phyloP scores from a whole-genome alignment of 2,329 filamentous ascomycete species.

The Lojkania enalia region DNA sequence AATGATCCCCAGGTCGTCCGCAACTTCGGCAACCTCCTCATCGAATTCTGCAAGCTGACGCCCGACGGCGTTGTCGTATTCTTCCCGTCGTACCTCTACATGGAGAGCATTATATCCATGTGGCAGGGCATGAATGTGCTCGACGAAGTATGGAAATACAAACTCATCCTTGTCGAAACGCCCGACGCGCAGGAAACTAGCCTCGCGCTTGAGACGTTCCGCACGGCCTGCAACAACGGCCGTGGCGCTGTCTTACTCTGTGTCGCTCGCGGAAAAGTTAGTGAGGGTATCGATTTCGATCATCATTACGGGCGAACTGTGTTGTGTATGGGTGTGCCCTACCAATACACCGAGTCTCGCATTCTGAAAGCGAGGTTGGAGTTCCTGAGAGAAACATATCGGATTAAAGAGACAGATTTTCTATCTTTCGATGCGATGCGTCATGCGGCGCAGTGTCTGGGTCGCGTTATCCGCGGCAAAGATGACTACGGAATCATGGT shows the following conservation, averaged over 20 bases:
- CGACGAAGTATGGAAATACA: slow-evolving; percentile 98
- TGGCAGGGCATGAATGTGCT: slow-evolving; percentile 99
- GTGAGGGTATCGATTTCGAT: slow-evolving; percentile 98
- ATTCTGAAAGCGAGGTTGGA: slow-evolving; percentile 95
- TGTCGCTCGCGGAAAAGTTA: slow-evolving; percentile 95
- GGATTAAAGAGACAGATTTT: slow-evolving; percentile 96
- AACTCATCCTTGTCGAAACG: slow-evolving; percentile 95
- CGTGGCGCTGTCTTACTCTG: slow-evolving; percentile 90
- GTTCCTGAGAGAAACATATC: slow-evolving; percentile 95
- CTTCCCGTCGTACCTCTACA: slow-evolving; percentile 97
- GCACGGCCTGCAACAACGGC: slow-evolving; percentile 96
- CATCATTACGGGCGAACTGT: slow-evolving; percentile 97
- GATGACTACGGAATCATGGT: slow-evolving; percentile 99
- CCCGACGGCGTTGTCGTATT: slow-evolving; percentile 99
- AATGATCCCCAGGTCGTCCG: slow-evolving; percentile 96
- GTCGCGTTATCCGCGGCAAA: slow-evolving; percentile 91
- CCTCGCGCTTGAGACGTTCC: slow-evolving; percentile 91
- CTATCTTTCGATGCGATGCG: slow-evolving; percentile 98
- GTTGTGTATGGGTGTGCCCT: slow-evolving; percentile 93
- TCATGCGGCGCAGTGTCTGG: slow-evolving; percentile 95
- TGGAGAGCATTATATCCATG: slow-evolving; percentile 98
- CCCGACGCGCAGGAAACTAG: slow-evolving; percentile 97
- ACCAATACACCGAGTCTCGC: slow-evolving; percentile 97
- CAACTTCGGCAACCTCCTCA: slow-evolving; percentile 91
- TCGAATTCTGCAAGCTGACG: slow-evolving; percentile 93